These are phyloP conservation scores for Gynochthodes officinalis DNA, from an alignment of 257 asterid species.

Conservation along the genomic window DNA sequence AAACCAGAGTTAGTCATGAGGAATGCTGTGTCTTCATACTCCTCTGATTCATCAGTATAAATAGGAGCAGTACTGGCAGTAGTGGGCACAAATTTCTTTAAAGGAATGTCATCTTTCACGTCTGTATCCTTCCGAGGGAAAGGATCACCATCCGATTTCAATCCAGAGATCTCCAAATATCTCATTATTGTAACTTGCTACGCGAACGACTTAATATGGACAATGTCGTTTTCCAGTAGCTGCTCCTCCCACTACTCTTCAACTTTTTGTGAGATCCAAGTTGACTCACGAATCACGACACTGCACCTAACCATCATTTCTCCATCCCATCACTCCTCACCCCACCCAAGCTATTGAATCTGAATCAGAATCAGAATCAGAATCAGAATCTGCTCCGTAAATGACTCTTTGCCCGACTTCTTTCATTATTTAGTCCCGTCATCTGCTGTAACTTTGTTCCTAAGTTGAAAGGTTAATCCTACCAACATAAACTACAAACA, in stretches of 20 bases:
- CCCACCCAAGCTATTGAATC: not conserved
- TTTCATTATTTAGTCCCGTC: not conserved
- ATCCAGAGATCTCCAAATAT: not conserved
- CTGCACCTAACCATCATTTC: too few relatives aligned
- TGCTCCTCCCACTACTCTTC: too few relatives aligned
- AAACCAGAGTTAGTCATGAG: slow-evolving; percentile 12
- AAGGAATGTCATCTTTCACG: not conserved
- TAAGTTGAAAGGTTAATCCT: not conserved
- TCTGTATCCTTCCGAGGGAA: not conserved
- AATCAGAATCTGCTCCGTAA: too few relatives aligned
- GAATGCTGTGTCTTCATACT: slow-evolving; percentile 6
- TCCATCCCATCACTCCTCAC: too few relatives aligned
- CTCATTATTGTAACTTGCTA: not conserved
- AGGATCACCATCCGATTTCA: slow-evolving; percentile 6
- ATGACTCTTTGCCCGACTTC: not conserved
- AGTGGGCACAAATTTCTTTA: not conserved
- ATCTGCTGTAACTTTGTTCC: not conserved
- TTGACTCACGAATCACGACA: too few relatives aligned
- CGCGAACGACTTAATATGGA: not conserved
- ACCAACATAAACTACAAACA: too few relatives aligned
- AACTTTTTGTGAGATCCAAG: not conserved
- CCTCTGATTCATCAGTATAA: not conserved
- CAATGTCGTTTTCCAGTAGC: slow-evolving; percentile 3
- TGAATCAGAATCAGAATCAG: too few relatives aligned
- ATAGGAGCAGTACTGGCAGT: slow-evolving; percentile 6